phyloP scores from a whole-genome alignment of 2,329 filamentous ascomycete species.

The Bipolaris victoriae region DNA sequence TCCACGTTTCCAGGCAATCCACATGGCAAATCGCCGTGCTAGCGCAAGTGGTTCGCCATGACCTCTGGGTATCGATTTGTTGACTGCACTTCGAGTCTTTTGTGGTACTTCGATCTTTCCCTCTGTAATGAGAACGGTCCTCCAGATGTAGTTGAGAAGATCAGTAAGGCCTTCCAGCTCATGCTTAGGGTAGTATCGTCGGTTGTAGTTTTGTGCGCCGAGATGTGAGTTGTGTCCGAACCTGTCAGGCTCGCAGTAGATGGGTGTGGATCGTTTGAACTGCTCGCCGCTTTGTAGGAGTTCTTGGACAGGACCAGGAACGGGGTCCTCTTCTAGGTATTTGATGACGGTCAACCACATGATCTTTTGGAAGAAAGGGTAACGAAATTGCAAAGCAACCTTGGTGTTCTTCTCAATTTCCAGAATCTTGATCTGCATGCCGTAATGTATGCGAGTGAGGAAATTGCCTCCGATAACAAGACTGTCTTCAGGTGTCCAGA shows the following conservation, averaged over 20 bases:
- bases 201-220: constrained; percentile 62
- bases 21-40: constrained; percentile 66
- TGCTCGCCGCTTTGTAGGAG: constrained; percentile 62
- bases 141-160: constrained; percentile 65
- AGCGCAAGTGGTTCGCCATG: constrained; percentile 66
- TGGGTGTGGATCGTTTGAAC: constrained; percentile 61
- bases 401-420: constrained; percentile 72
- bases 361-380: constrained; percentile 72
- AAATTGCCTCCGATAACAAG: constrained; percentile 75
- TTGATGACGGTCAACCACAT: constrained; percentile 71
- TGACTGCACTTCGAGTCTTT: constrained; percentile 65
- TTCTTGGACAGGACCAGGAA: constrained; percentile 63
- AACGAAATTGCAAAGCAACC: constrained; percentile 69
- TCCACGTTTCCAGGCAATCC: constrained; percentile 71
- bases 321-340: constrained; percentile 68
- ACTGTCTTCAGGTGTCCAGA: constrained; percentile 73
- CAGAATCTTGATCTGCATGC: constrained; percentile 69
- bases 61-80: constrained; percentile 67
- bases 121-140: constrained; percentile 66
- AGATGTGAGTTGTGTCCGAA: constrained; percentile 58
- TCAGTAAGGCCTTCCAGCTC: constrained; percentile 67
- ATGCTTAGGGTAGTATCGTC: constrained; percentile 67
- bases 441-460: constrained; percentile 68
- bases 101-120: constrained; percentile 66
- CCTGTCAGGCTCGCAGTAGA: constrained; percentile 65